Evolutionary conservation across 495 filamentous ascomycete genomes (phyloP), one percentile per base, ranked within the genome.

Genomic region (Halenospora varia): DNA sequence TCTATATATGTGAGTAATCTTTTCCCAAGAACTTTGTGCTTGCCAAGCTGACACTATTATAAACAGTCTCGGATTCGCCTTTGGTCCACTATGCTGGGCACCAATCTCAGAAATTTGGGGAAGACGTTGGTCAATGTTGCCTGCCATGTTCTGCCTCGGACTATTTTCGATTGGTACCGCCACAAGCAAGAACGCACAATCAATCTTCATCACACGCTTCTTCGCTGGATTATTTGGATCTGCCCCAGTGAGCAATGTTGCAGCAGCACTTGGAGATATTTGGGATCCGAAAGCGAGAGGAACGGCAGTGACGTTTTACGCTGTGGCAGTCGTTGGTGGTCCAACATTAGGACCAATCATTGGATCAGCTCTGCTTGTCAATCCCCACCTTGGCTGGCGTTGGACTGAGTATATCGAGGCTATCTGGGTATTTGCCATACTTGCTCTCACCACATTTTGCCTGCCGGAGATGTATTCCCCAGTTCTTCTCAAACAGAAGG

Each of bases 381-480:
- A 54, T 49, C 80, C 75, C 50, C 29, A 55, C 18, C 52, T 66
- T 3, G 65, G 65, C 2, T 67, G 65, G 65, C 39, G 65, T 35
- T 64, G 62, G 62, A 66, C 60, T 10, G 63, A 66, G 39, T 66
- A 66, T 49, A 42, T 62, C 46, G 81, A 80, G 9, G 65, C 80
- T 15, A 85, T 89, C 53, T 75, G 82, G 53, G 62, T 68, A 15
- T 69, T 69, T 18, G 51, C 70, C n/a, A 49, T 81, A 54, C 72
- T 88, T 19, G 24, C 70, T 3, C 69, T 79, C 48, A 80, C 96
- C 18, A 62, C 84, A 48, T 67, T 90, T 24, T 76, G 89, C 13
- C 86, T 96, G 2, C 92, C 93, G 1, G 93, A 97, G 73, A 96
- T 92, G 0, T 98, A 96, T 66, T 86, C 74, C 19, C 74, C 81